Evolutionary conservation across 306 rosid species (phyloP).

Genomic region (Cicer pinnatifidum): DNA sequence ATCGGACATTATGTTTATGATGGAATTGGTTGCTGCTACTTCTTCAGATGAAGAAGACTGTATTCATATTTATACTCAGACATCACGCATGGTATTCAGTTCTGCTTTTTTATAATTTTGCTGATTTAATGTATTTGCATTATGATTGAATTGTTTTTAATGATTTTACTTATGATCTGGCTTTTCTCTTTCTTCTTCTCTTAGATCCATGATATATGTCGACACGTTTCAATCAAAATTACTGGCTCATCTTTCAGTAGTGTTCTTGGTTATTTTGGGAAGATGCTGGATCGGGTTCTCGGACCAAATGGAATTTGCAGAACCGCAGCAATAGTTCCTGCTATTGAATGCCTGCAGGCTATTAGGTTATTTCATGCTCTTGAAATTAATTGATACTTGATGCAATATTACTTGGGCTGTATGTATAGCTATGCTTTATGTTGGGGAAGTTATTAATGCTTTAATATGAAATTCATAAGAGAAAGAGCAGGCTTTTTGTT

Average conservation of each 20-base stretch:
- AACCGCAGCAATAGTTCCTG: slow-evolving; percentile 45
- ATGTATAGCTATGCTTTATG: not conserved
- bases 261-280: slow-evolving; percentile 55
- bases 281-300: slow-evolving; percentile 58
- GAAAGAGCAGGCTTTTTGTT: not conserved
- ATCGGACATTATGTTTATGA: slow-evolving; percentile 72
- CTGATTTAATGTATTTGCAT: not conserved
- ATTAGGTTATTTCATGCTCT: slow-evolving; percentile 55
- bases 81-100: slow-evolving; percentile 61
- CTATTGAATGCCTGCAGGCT: slow-evolving; percentile 65
- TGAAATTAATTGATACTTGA: slow-evolving; percentile 28
- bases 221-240: slow-evolving; percentile 58
- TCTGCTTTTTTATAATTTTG: not conserved
- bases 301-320: slow-evolving; percentile 43
- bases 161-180: not conserved
- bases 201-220: slow-evolving; percentile 71
- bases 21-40: slow-evolving; percentile 57
- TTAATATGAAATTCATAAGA: slow-evolving; percentile 26
- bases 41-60: slow-evolving; percentile 44
- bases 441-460: slow-evolving; percentile 1
- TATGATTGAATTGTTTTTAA: not conserved
- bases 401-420: slow-evolving; percentile 27
- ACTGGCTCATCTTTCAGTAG: slow-evolving; percentile 61
- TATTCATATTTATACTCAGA: slow-evolving; percentile 50
- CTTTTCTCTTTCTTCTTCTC: not conserved